These are phyloP conservation scores for Aspergillus calidoustus DNA, from an alignment of 2,329 filamentous ascomycete genomes.

Conservation along the genomic window DNA sequence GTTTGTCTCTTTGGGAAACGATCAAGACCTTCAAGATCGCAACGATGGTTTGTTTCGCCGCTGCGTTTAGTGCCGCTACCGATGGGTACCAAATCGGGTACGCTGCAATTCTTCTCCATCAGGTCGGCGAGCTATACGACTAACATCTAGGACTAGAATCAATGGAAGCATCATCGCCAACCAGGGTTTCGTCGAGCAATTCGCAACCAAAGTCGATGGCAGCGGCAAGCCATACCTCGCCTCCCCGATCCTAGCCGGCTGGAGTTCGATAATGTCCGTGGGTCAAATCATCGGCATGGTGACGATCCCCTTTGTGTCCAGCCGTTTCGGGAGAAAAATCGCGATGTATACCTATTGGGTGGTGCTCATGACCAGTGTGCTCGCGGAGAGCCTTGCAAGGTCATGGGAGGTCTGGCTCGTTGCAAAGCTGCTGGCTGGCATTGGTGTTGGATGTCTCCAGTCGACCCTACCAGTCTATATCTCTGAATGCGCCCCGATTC, in stretches of 20 bases:
- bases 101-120: not conserved
- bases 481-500: slow-evolving; percentile 9
- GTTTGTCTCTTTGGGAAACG: slow-evolving; percentile 6
- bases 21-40: slow-evolving; percentile 13
- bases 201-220: slow-evolving; percentile 6
- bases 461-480: slow-evolving; percentile 12
- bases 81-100: slow-evolving; percentile 21
- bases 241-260: slow-evolving; percentile 17
- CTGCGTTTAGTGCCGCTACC: slow-evolving; percentile 18
- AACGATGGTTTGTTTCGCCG: slow-evolving; percentile 7
- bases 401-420: slow-evolving; percentile 13
- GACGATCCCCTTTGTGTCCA: slow-evolving; percentile 15
- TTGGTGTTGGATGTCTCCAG: slow-evolving; percentile 14
- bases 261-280: slow-evolving; percentile 17
- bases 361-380: slow-evolving; percentile 8
- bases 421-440: slow-evolving; percentile 13
- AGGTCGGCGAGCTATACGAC: too few relatives aligned
- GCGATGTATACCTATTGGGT: slow-evolving; percentile 19
- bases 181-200: slow-evolving; percentile 15
- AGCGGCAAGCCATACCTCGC: slow-evolving; percentile 10
- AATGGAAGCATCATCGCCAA: slow-evolving; percentile 20
- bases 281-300: slow-evolving; percentile 21
- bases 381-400: slow-evolving; percentile 7
- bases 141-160: not conserved
- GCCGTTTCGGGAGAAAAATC: slow-evolving; percentile 14